Base-by-base conservation (phyloP, 2,329 filamentous ascomycete species). In the Beauveria sp. region DNA sequence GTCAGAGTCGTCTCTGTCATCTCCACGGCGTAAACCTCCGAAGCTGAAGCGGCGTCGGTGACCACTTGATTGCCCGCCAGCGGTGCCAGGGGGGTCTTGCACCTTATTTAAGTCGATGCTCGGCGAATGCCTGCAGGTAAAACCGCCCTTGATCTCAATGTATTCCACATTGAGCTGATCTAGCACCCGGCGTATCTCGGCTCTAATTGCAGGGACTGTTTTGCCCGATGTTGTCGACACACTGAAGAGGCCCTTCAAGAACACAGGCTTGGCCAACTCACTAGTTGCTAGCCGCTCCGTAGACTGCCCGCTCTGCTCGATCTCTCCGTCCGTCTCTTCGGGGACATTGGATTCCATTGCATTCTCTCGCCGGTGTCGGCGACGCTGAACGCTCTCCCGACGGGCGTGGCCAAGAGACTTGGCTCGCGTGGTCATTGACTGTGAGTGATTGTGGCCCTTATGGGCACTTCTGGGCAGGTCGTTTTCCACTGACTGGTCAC, bases 191-290 rank as follows among this genome's bases (percentile, higher is more conserved):
- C 96, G 96, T 67, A 99, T 90, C 71, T 99, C 95, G 7, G 86
- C 80, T 45, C 93, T 86, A 65, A 99, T 99, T 63, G 91, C 86
- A 1, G 86, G 80, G 12, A 98, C 84, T 1, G 93, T 91, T 71
- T 96, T 96, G 70, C 88, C 95, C 62, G 92, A 97, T 7, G 95
- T 99, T 0, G 95, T 99, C 4, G 91, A 96, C 59, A 98, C 95
- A 69, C 93, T 98, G 77, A 99, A 98, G 20, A 99, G 81, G 5
- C 95, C 95, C 75, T 98, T 99, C 62, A 99, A 83, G 73, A 89
- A 98, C 3, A 98, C 95, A 0, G 95, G 95, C 73, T 96, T 97
- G 58, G 93, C 87, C 63, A 93, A 84, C 66, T 96, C 91, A 5
- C 89, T 86, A 66, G 84, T 86, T 64, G 85, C 82, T 10, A 87